Percentiles rank a stretch among this genome's conserved stretches.
phyloP scores from a whole-genome alignment of 495 filamentous ascomycete genomes.

The Echria macrotheca region DNA sequence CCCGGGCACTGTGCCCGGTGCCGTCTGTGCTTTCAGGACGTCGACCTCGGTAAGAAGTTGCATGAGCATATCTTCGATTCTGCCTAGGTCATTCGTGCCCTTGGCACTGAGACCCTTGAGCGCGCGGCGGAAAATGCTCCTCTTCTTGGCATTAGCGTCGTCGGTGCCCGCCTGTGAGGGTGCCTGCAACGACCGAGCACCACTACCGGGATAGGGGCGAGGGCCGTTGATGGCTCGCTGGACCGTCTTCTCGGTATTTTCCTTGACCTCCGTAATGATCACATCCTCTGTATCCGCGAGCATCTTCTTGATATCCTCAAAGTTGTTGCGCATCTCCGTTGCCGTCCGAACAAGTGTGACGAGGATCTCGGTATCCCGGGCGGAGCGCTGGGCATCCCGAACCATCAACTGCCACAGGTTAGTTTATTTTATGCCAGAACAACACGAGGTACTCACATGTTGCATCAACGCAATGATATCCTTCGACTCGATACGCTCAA shows the following conservation, averaged over 20 bases:
- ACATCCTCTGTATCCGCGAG: constrained; percentile 79
- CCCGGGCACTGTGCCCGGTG: constrained; percentile 28
- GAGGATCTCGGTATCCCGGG: constrained; percentile 92
- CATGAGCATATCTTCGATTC: constrained; percentile 93
- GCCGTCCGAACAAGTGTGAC: constrained; percentile 90
- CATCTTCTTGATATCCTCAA: constrained; percentile 93
- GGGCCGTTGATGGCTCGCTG: constrained; percentile 81
- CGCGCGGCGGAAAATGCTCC: constrained; percentile 85
- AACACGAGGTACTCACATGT: constrained; percentile 54
- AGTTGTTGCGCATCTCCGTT: constrained; percentile 94
- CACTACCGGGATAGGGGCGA: constrained; percentile 69
- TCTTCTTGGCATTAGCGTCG: constrained; percentile 71
- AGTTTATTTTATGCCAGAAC: constrained; percentile 20
- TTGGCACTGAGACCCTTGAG: constrained; percentile 82
- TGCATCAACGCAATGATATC: constrained; percentile 98
- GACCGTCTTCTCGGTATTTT: constrained; percentile 76
- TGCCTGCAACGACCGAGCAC: constrained; percentile 49
- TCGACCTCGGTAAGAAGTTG: constrained; percentile 90
- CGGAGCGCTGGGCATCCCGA: constrained; percentile 93
- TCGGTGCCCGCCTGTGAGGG: constrained; percentile 63
- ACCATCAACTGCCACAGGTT: constrained; percentile 72
- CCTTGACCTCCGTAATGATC: constrained; percentile 76
- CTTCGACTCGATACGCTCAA: constrained; percentile 91
- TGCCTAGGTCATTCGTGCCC: constrained; percentile 78
- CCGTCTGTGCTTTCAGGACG: constrained; percentile 64